These are phyloP conservation scores for Sanghuangporus sanghuang DNA, from an alignment of 1,284 basidiomycete genomes.

Conservation along the genomic window DNA sequence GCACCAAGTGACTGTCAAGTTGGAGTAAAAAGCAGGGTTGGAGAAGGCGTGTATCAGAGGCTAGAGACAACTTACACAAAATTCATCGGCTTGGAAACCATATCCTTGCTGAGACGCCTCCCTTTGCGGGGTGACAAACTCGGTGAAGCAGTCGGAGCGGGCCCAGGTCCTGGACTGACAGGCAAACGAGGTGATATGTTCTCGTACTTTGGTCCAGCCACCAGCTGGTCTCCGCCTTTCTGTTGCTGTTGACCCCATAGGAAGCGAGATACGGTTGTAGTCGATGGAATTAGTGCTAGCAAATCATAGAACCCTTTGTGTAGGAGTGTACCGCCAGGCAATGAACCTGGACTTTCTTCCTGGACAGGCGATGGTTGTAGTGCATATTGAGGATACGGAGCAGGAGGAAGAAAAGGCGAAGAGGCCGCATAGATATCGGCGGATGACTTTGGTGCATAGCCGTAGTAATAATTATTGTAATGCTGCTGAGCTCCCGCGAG, in stretches of 20 bases:
- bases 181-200: conserved; percentile 33
- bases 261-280: conserved; percentile 56
- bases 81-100: conserved; percentile 78
- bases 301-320: conserved; percentile 88
- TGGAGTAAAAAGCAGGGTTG: conserved; percentile 3
- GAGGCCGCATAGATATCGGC: conserved; percentile 34
- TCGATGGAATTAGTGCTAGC: conserved; percentile 61
- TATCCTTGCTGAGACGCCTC: conserved; percentile 75
- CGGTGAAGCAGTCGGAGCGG: conserved; percentile 30
- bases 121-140: conserved; percentile 39
- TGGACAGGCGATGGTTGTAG: conserved; percentile 33
- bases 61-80: conserved; percentile 64
- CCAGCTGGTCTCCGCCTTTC: conserved; percentile 29
- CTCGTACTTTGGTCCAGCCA: conserved; percentile 61
- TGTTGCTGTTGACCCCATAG: conserved; percentile 44
- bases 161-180: conserved; percentile 22
- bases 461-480: conserved; percentile 31
- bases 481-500: conserved; percentile 22
- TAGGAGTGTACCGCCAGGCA: conserved; percentile 64
- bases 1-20: conserved; percentile 75
- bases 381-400: conserved; percentile 25
- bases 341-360: conserved; percentile 38
- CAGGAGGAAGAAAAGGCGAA: conserved; percentile 37
- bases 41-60: conserved; percentile 3
- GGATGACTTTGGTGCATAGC: conserved; percentile 31